Percentiles rank a stretch among this genome's conserved stretches.
Evolutionary conservation across 2,329 filamentous ascomycete genomes (phyloP).

Genomic region (Pyrenophora tritici-repentis): DNA sequence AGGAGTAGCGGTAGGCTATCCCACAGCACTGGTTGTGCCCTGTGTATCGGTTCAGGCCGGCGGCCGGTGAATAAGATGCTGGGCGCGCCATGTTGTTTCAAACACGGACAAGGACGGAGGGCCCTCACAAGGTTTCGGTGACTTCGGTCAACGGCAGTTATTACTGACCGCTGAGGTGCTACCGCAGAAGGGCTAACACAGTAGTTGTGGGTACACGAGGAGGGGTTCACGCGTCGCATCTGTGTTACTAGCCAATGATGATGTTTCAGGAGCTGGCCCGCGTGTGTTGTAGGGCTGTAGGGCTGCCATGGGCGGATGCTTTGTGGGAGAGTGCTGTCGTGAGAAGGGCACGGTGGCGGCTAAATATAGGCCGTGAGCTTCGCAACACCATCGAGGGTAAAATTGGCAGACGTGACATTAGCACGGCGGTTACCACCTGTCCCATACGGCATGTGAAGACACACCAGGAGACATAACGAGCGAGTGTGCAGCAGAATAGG

Average conservation of each 20-base stretch:
- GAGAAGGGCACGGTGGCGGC: constrained; percentile 22
- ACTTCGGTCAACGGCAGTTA: constrained; percentile 21
- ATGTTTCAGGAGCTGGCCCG: constrained; percentile 9
- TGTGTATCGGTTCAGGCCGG: constrained; percentile 19
- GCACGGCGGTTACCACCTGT: constrained; percentile 14
- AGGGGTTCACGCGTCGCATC: constrained; percentile 23
- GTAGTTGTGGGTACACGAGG: constrained; percentile 17
- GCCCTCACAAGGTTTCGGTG: constrained; percentile 12
- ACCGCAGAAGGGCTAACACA: constrained; percentile 14
- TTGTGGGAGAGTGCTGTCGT: constrained; percentile 16
- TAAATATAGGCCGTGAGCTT: constrained; percentile 35
- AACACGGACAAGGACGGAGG: constrained; percentile 7
- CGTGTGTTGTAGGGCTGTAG: constrained; percentile 33
- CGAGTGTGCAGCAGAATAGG: constrained; percentile 9
- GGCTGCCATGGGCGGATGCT: constrained; percentile 15
- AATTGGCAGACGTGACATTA: constrained; percentile 17
- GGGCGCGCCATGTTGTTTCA: constrained; percentile 8
- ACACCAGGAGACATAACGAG: neutral
- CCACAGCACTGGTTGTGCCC: constrained; percentile 21
- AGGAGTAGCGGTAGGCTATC: constrained; percentile 10
- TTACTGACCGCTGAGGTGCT: constrained; percentile 15
- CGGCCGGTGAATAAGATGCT: constrained; percentile 18
- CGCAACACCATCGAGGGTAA: constrained; percentile 12
- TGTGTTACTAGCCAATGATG: constrained; percentile 14
- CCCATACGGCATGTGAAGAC: neutral